Base-by-base conservation (phyloP, 1,139 yeast species). In the Magnusiomyces magnusii region DNA sequence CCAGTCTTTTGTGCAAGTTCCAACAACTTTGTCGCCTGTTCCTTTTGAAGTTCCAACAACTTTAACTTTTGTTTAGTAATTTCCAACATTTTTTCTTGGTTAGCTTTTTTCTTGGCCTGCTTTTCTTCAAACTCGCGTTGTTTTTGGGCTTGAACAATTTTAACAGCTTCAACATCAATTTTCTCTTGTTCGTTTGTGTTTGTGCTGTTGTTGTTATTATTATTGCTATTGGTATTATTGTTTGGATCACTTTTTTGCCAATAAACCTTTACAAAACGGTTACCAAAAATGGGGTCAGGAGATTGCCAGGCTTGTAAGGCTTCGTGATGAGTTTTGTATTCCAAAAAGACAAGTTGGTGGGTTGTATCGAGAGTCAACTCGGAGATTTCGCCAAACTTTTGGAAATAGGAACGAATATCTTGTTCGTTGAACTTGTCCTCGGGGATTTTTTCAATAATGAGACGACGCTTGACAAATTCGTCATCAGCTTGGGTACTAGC, bases 221-320 rank as follows among this genome's bases (percentile, higher is more conserved):
- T 19, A 39, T 62, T 44, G 60, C 56, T 24, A 51, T 54, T 53
- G n/a, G 56, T 65, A 58, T 41, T 21, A 58, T 63, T 41, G 28
- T 56, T 24, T 53, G 55, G 59, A 34, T 62, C 66, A 34, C 61
- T 56, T 54, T 64, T 66, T 51, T 76, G 71, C 78, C 79, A 79
- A 67, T 68, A 78, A 36, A 79, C 74, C 65, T 78, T 78, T 61
- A 79, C 76, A 62, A 79, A 78, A 56, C 82, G 73, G 67, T 79
- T 79, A 59, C 73, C 76, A 62, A 79, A 79, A n/a, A 79, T 75
- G 2, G 82, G 78, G 2, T 68, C 74, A 0, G 81, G 79, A 19
- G 75, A 72, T 3, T 68, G 60, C 75, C 79, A 79, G 1, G 82
- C 82, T 10, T 67, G 69, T 15, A 67, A 68, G 1, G 82, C 82